Conservation (phyloP, 148 eudicot species). For the Polygonum maritimum region DNA sequence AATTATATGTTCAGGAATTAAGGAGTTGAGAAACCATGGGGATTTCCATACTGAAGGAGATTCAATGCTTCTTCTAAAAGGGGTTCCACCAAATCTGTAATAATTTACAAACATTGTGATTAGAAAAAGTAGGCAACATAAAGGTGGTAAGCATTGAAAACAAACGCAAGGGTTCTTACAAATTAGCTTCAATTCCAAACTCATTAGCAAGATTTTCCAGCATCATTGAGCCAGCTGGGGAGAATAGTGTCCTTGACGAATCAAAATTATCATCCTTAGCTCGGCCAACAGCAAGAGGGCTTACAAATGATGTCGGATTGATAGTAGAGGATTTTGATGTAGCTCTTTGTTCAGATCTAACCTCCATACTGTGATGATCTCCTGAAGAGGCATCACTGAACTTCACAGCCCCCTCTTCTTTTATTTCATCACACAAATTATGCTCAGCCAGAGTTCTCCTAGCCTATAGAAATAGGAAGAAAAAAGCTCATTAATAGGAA, state of each 20-base stretch:
- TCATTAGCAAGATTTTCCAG: conserved; percentile 39
- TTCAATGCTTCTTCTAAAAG: conserved; percentile 74
- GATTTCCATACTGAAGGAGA: conserved; percentile 99
- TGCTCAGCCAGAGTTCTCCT: conserved; percentile 54
- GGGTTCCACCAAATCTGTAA: conserved; percentile 68
- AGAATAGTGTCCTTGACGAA: conserved; percentile 25
- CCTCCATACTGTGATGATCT: conserved; percentile 27
- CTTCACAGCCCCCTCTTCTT: conserved; percentile 18
- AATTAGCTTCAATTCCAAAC: conserved; percentile 48
- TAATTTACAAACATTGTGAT: neutral
- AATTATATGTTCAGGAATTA: no score
- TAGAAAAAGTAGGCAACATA: neutral
- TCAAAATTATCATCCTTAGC: conserved; percentile 30
- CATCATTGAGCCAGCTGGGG: conserved; percentile 23
- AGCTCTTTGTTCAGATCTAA: conserved; percentile 20
- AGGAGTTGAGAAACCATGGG: conserved; percentile 83
- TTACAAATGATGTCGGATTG: conserved; percentile 24
- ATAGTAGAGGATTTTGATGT: conserved; percentile 23
- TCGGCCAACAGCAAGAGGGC: conserved; percentile 29
- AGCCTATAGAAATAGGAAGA: conserved; percentile 18
- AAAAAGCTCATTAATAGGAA: neutral
- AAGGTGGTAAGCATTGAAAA: neutral
- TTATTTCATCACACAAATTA: conserved; percentile 16
- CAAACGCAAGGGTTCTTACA: conserved; percentile 37
- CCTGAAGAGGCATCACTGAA: conserved; percentile 22